Base-by-base conservation (phyloP, 164 flowering plant genomes). In the Sextonia rubra region DNA sequence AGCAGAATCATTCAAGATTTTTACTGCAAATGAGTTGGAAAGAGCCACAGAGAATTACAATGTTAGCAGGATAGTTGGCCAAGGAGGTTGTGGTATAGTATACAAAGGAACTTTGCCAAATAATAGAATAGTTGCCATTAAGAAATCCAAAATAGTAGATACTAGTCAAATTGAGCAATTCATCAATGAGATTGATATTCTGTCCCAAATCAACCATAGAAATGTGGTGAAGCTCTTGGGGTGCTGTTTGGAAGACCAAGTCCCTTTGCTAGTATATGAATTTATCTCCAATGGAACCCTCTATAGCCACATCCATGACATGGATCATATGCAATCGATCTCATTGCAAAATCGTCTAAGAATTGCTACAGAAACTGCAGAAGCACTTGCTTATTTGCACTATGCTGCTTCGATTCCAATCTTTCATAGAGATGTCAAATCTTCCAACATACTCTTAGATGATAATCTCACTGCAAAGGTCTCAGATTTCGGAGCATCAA, bases 321-420 rank as follows among this genome's bases (percentile, higher is more conserved):
- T 15, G 3, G 15, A 23, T 27, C 12, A 29, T 17, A 12, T 12
- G 0, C 25, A 64, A 1, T 76, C 77, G 62, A 68, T 81, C 4
- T 72, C 80, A 1, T 84, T 71, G 83, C 71, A 66, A 4, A 47
- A 75, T 56, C 75, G 83, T 8, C 20, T 82, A 37, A 61, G 83
- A 47, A 82, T 84, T 17, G 87, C 88, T 0, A 44, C 79, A 47
- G 88, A 83, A 71, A 74, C 80, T 4, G 89, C 89, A 0, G 83
- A 72, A 9, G 89, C 80, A 0, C 71, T 84, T 4, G 62, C 85
- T 3, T 84, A 84, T 67, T 62, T 87, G 23, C 90, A 84, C 56
- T 83, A 81, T 4, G 79, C 81, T 9, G 81, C 87, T 48, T 79
- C 81, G 1, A 56, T 68, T 15, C 85, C 86, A 0, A 80, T 85